Evolutionary conservation across 2,329 filamentous ascomycete species (phyloP).

Genomic region (Lomentospora prolificans): DNA sequence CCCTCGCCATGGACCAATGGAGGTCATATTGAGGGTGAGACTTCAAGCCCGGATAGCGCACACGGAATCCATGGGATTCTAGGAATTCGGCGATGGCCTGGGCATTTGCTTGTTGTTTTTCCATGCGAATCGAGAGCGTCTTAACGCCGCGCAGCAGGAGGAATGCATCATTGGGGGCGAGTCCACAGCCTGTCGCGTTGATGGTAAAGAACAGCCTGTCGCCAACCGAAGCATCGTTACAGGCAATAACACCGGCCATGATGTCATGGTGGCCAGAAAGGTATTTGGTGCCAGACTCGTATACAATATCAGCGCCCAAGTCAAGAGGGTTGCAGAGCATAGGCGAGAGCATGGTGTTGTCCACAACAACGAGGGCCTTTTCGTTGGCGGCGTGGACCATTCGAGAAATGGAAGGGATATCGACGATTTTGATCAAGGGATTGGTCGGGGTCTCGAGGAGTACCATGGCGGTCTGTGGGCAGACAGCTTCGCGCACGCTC

Average conservation of each 20-base stretch:
- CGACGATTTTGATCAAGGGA: constrained; percentile 95
- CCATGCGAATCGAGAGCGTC: constrained; percentile 95
- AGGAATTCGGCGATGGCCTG: constrained; percentile 87
- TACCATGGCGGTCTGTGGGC: constrained; percentile 83
- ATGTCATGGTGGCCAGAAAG: constrained; percentile 96
- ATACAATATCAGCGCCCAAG: constrained; percentile 88
- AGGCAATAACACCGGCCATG: constrained; percentile 93
- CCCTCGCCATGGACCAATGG: constrained; percentile 90
- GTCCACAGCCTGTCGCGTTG: constrained; percentile 88
- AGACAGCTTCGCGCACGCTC: constrained; percentile 58
- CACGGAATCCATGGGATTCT: constrained; percentile 82
- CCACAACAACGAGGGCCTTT: constrained; percentile 76
- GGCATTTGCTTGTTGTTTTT: constrained; percentile 92
- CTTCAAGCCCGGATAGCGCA: constrained; percentile 87
- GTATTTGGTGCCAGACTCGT: constrained; percentile 97
- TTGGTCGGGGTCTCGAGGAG: constrained; percentile 95
- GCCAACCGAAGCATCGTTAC: constrained; percentile 71
- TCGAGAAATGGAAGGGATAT: constrained; percentile 71
- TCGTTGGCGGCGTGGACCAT: constrained; percentile 69
- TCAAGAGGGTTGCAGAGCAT: constrained; percentile 91
- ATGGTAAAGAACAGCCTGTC: constrained; percentile 95
- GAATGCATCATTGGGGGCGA: constrained; percentile 93
- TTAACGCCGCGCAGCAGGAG: constrained; percentile 92
- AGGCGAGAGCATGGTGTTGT: constrained; percentile 98
- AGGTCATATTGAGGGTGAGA: constrained; percentile 95